Evolutionary conservation across 1,139 yeast genomes (phyloP), one percentile per base, ranked within the genome.

Genomic region (Suhomyces bolitotheri): DNA sequence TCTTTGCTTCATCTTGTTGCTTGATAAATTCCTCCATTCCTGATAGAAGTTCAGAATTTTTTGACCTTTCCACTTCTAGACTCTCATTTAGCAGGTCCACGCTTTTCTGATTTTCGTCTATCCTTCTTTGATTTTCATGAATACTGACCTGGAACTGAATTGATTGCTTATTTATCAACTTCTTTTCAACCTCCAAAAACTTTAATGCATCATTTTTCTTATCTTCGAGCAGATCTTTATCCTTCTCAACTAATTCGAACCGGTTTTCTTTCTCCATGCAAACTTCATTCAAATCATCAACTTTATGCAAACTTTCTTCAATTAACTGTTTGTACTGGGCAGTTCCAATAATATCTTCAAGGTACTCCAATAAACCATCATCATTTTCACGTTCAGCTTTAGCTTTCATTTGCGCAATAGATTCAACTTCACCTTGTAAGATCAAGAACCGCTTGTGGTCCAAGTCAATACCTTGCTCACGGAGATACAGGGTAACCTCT

Each of bases 381-480:
- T 92, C 98, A 47, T 80, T 80, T 38, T 89, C 96, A 34, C 73
- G 78, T 51, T 92, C 97, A 0, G 97, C 97, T 54, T 92, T 92
- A 7, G 98, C 86, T 54, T 90, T 90, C 99, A 94, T 94, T 58
- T 92, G 97, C 0, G 98, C 97, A 54, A 94, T 94, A 40, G 92
- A 84, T 62, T 94, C 99, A 25, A 94, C 98, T 58, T 94, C 99
- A 52, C 99, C 99, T 62, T 94, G 99, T 29, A 94, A 68, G 54
- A 94, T 94, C 48, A 94, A 71, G 52, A 94, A 94, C 48, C 99
- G 71, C 54, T 94, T 92, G 58, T 94, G 98, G 51, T 90, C 96
- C 45, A 94, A 70, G 61, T 94, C 98, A 39, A 94, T 85, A 1
- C 98, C 98, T 51, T 88, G 80, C n/a, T 76, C 80, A 43, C 80